Base-by-base conservation (phyloP, 164 flowering plant genomes). In the Chimonanthus praecox region DNA sequence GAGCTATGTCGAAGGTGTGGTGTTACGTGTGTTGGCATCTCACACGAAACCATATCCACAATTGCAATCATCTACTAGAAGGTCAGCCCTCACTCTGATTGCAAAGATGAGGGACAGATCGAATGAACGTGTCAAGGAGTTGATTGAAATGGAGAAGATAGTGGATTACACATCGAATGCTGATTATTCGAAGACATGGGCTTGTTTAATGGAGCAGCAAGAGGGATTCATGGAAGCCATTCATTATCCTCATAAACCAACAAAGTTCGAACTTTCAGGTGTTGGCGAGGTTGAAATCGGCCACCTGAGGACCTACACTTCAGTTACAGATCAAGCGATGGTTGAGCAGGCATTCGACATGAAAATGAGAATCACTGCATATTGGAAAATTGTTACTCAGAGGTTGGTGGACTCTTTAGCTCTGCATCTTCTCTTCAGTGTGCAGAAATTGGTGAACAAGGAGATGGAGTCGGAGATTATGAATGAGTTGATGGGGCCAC, bases 161-260 rank as follows among this genome's bases (percentile, higher is more conserved):
- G 64, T 77, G 0, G 86, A 84, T 69, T 84, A 78, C 50, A 84
- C 86, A 2, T 74, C 79, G 8, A 63, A 74, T 46, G 81, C 84
- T 0, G 80, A 82, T 0, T 80, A 82, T 69, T 67, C 66, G 68
- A 5, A 47, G 1, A 63, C 49, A 11, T 84, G 83, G 80, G 65
- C 49, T 6, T 63, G 49, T 51, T 67, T 84, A 3, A 79, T 83
- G 80, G 13, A 2, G 0, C 48, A 61, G 18, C 77, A 68, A 4
- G 63, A 67, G 0, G 11, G 2, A 5, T 73, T 83, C 33, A 54
- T 71, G 69, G 48, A 21, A 7, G 73, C 73, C 5, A 11, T 76
- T 8, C 58, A 50, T 0, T 33, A 50, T 16, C 49, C 8, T 4
- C 16, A 49, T 3, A 48, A 16, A 33, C 7, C 48, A 2, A 16